Base-by-base conservation (phyloP, 2,329 filamentous ascomycete species). In the Atkinsonella texensis region DNA sequence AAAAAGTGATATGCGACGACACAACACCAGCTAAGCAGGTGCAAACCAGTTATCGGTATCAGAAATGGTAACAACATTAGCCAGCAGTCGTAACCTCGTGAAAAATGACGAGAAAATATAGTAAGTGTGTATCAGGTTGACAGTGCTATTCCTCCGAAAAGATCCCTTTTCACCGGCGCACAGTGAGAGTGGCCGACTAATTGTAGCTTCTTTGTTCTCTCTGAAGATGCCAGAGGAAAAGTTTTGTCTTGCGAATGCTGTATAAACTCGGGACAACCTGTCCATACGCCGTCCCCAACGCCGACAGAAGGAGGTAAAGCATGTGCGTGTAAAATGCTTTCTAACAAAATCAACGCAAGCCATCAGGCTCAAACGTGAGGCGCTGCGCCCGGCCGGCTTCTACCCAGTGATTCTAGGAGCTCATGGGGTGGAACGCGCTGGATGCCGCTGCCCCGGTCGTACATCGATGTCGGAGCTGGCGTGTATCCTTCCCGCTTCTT, bases 401-500 rank as follows among this genome's bases (percentile, higher is more conserved):
- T 72, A 44, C 72, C 70, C 15, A 82, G 63, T 17, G 73, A 76
- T 59, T 79, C 74, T 8, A 82, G 67, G 39, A 82, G 71, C 63
- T 84, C 77, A 49, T 76, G 73, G 3, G 81, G 81, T 12, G 81
- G 81, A 54, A 84, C 75, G 55, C 79, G 70, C 57, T 74, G 71
- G 56, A 83, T 78, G 49, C 77, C 77, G 55, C 72, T 78, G 51
- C 74, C 74, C 41, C 77, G 73, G 61, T 83, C 80, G 56, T 76
- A 79, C 73, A 79, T 79, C 38, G 74, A 79, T 17, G 83, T 85
- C 4, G 84, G 83, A 38, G 87, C 87, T n/a, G 84, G 87, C 13
- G 82, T 72, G 58, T 94, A 94, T 48, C 89, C 88, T 64, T 91
- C 85, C 47, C 81, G 79, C 71, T 79, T 84, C 70, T 89, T 85